phyloP scores from a whole-genome alignment of 2,329 filamentous ascomycete species.

The Phaeomoniella chlamydospora region DNA sequence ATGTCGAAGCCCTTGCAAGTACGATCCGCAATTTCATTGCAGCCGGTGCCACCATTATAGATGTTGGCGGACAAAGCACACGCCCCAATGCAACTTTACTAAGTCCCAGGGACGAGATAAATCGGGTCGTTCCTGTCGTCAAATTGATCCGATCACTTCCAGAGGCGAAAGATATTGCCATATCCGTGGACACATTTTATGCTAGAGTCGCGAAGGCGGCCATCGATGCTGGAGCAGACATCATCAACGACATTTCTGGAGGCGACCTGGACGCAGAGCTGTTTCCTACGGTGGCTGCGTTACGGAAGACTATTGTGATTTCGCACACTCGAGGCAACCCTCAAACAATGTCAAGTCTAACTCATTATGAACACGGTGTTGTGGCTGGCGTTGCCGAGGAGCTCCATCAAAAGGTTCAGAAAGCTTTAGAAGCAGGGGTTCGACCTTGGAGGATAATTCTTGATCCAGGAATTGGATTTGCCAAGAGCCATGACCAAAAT shows the following conservation, averaged over 20 bases:
- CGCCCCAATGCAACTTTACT: conserved; percentile 61
- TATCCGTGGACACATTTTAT: conserved; percentile 89
- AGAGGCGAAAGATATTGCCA: conserved; percentile 50
- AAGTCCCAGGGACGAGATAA: conserved; percentile 56
- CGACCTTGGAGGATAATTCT: conserved; percentile 88
- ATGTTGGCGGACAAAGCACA: conserved; percentile 87
- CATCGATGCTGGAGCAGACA: conserved; percentile 65
- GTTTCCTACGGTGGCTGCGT: conserved; percentile 62
- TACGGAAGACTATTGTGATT: conserved; percentile 65
- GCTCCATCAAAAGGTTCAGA: conserved; percentile 53
- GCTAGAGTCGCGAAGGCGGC: conserved; percentile 67
- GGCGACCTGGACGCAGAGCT: conserved; percentile 67
- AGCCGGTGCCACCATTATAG: conserved; percentile 68
- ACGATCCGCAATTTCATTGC: conserved; percentile 49
- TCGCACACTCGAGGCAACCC: conserved; percentile 94
- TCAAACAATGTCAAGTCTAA: conserved; percentile 59
- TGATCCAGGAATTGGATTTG: conserved; percentile 88
- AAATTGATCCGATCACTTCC: conserved; percentile 46
- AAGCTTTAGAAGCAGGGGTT: conserved; percentile 69
- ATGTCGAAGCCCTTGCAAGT: conserved; percentile 34
- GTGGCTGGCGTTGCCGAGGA: conserved; percentile 52
- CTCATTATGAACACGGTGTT: conserved; percentile 55
- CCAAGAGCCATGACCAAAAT: conserved; percentile 71
- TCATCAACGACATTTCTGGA: conserved; percentile 89
- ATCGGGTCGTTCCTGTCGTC: conserved; percentile 69